Conservation (phyloP, 2,329 filamentous ascomycete genomes). For the Fusarium nisikadoi region DNA sequence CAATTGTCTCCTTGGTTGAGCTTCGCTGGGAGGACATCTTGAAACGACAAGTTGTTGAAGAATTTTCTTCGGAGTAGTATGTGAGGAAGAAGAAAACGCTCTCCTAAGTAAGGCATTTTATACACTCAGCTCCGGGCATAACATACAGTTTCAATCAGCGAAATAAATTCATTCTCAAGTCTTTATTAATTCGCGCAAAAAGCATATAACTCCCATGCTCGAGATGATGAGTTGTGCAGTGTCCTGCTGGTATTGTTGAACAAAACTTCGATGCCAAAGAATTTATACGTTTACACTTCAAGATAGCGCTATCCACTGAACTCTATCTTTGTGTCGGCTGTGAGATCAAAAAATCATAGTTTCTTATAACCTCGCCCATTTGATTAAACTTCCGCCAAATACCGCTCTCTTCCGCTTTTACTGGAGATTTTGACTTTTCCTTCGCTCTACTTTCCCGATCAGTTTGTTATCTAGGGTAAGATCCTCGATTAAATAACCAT, state of each 20-base stretch:
- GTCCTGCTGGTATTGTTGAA: rapidly evolving
- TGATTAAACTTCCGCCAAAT: rapidly evolving
- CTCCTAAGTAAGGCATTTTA: background rate
- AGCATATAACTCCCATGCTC: rapidly evolving
- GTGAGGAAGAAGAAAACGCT: rapidly evolving
- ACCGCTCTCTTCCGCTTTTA: rapidly evolving
- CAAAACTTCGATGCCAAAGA: too few relatives aligned
- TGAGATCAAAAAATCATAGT: background rate
- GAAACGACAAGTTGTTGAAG: background rate
- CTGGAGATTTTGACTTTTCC: rapidly evolving
- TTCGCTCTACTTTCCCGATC: rapidly evolving
- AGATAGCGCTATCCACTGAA: background rate
- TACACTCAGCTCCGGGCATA: rapidly evolving
- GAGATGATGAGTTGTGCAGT: background rate
- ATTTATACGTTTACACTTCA: background rate
- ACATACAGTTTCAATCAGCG: rapidly evolving
- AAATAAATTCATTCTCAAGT: background rate
- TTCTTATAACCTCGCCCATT: rapidly evolving
- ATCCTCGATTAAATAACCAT: rapidly evolving
- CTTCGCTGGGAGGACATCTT: too few relatives aligned
- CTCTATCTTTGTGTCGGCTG: rapidly evolving
- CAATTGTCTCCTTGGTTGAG: background rate
- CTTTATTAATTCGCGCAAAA: background rate
- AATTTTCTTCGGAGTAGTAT: background rate
- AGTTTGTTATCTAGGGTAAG: rapidly evolving